phyloP scores from a whole-genome alignment of 2,329 filamentous ascomycete genomes.

The Lachnellula occidentalis region DNA sequence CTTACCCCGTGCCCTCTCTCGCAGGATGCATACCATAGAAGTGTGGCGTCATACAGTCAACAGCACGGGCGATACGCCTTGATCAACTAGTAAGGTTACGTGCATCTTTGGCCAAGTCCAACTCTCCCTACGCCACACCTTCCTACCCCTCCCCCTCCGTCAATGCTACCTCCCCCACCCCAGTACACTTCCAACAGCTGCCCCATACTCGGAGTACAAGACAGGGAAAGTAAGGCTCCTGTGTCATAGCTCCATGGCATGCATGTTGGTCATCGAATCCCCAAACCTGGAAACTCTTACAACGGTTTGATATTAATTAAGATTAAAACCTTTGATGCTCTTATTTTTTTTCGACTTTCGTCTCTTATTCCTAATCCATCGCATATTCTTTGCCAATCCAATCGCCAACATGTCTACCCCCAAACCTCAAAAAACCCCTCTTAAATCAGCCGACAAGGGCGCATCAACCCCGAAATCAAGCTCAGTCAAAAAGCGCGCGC shows the following conservation, averaged over 20 bases:
- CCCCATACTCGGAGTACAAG: neutral
- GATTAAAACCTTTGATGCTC: constrained; percentile 2
- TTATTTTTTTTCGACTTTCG: neutral
- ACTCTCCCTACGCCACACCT: constrained; percentile 4
- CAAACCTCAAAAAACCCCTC: constrained; percentile 16
- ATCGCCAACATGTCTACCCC: constrained; percentile 16
- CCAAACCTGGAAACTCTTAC: neutral
- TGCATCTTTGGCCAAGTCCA: neutral
- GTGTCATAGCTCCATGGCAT: constrained; percentile 8
- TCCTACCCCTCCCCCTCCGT: neutral
- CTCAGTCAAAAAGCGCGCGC: constrained; percentile 19
- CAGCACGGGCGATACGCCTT: neutral
- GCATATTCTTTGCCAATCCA: constrained; percentile 5
- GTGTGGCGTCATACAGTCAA: neutral
- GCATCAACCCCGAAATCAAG: constrained; percentile 13
- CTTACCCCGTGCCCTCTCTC: neutral
- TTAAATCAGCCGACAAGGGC: constrained; percentile 6
- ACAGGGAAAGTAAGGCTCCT: neutral
- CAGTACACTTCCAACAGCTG: neutral
- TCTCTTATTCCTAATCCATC: constrained; percentile 3
- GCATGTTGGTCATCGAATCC: constrained; percentile 6
- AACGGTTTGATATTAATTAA: neutral
- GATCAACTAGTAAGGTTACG: neutral
- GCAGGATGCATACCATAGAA: neutral
- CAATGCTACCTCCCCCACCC: constrained; percentile 1